Percentiles rank a stretch among this genome's conserved stretches.
phyloP scores from a whole-genome alignment of 495 filamentous ascomycete genomes.

The Aspergillus carlsbadensis region DNA sequence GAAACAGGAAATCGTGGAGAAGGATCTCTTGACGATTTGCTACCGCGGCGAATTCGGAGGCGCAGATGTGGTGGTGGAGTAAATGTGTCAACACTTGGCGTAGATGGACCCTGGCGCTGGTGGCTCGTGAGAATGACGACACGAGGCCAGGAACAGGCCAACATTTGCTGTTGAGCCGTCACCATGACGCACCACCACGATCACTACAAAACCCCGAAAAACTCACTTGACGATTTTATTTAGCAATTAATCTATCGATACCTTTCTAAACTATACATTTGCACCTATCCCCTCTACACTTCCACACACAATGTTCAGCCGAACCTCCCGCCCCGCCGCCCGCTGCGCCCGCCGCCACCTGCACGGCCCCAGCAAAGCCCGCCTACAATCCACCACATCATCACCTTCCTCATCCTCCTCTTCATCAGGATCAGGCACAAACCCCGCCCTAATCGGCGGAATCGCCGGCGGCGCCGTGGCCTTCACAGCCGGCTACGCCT shows the following conservation, averaged over 20 bases:
- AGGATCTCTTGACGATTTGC: conserved; percentile 24
- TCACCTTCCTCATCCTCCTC: too few relatives aligned
- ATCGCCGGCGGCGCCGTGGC: conserved; percentile 51
- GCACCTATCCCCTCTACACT: neutral
- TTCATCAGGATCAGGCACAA: conserved; percentile 22
- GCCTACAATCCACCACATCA: conserved; percentile 51
- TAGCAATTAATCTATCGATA: too few relatives aligned
- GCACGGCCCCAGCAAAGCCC: conserved; percentile 15
- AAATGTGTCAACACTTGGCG: too few relatives aligned
- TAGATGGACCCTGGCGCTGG: too few relatives aligned
- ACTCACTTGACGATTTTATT: too few relatives aligned
- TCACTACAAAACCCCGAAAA: too few relatives aligned
- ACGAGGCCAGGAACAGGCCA: too few relatives aligned
- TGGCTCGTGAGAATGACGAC: too few relatives aligned
- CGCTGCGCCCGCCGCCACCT: conserved; percentile 16
- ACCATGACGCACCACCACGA: too few relatives aligned
- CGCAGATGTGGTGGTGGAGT: too few relatives aligned
- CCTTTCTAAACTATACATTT: too few relatives aligned
- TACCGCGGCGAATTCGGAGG: neutral
- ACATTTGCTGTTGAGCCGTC: too few relatives aligned
- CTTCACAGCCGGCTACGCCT: conserved; percentile 47
- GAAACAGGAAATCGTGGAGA: conserved; percentile 40
- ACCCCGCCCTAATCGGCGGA: conserved; percentile 39
- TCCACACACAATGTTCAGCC: conserved; percentile 10
- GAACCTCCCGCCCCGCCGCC: conserved; percentile 11